These are phyloP conservation scores for Metarhizium guizhouense DNA, from an alignment of 2,329 filamentous ascomycete genomes.

Conservation along the genomic window DNA sequence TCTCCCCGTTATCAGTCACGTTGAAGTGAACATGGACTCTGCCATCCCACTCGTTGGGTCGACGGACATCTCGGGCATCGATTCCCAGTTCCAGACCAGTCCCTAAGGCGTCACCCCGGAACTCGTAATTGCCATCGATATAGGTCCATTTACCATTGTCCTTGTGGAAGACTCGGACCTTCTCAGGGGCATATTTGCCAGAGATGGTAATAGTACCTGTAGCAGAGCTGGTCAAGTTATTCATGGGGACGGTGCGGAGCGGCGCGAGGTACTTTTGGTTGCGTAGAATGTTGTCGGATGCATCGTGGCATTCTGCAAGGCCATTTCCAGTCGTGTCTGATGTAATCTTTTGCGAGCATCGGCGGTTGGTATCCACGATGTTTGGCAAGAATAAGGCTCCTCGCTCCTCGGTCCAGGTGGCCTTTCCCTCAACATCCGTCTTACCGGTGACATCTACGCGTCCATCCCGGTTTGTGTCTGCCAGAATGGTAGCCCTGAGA, in stretches of 20 bases:
- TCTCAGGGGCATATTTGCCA: slow-evolving; percentile 1
- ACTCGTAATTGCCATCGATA: slow-evolving; percentile 16
- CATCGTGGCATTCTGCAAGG: slow-evolving; percentile 25
- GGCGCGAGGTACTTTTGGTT: slow-evolving; percentile 22
- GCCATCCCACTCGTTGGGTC: slow-evolving; percentile 19
- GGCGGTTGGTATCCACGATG: slow-evolving; percentile 22
- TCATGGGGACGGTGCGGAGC: slow-evolving; percentile 20
- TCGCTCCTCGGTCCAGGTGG: slow-evolving; percentile 12
- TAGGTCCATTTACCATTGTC: slow-evolving; percentile 15
- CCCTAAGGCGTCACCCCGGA: slow-evolving; percentile 17
- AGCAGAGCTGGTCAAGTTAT: slow-evolving; percentile 8
- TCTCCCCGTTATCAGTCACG: slow-evolving; percentile 14
- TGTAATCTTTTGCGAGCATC: slow-evolving; percentile 12
- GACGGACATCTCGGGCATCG: slow-evolving; percentile 22
- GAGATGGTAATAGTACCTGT: slow-evolving; percentile 11
- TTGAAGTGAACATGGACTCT: slow-evolving; percentile 18
- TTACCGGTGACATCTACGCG: slow-evolving; percentile 16
- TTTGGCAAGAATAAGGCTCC: slow-evolving; percentile 28
- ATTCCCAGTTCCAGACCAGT: slow-evolving; percentile 25
- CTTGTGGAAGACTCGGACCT: slow-evolving; percentile 21
- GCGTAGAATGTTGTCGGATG: slow-evolving; percentile 22
- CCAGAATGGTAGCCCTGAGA: slow-evolving; percentile 13
- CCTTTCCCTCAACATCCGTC: slow-evolving; percentile 16
- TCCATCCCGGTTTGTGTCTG: slow-evolving; percentile 27
- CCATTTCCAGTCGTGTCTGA: no score